phyloP scores from a whole-genome alignment of 129 eudicot species.

The Flaveria robusta region DNA sequence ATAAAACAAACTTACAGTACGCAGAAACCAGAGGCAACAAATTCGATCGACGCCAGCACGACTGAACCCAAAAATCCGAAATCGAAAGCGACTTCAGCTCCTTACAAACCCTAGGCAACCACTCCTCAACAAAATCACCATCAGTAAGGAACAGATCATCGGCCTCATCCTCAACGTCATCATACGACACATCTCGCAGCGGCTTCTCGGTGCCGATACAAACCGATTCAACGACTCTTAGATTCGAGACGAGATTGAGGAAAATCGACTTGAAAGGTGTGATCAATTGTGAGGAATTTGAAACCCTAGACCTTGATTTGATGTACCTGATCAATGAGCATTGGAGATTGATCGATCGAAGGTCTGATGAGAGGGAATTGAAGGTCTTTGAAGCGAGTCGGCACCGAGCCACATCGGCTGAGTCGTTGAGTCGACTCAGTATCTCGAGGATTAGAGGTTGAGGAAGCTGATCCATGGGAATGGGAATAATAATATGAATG shows the following conservation, averaged over 20 bases:
- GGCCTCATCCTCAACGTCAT: conserved; percentile 11
- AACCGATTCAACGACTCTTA: conserved; percentile 10
- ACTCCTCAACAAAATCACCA: conserved; percentile 2
- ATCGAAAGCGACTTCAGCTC: background rate
- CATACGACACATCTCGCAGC: conserved; percentile 4
- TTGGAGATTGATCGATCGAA: conserved; percentile 16
- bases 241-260: background rate
- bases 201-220: conserved; percentile 12
- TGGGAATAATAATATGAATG: background rate
- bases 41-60: conserved; percentile 17
- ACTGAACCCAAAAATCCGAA: conserved; percentile 23
- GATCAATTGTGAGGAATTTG: background rate
- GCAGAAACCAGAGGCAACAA: conserved; percentile 13
- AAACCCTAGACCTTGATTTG: conserved; percentile 14
- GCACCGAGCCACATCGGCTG: conserved; percentile 19
- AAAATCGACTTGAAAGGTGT: conserved; percentile 13
- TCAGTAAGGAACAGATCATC: conserved; percentile 5
- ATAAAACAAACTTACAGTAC: conserved; percentile 18
- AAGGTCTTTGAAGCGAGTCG: background rate
- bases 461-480: background rate
- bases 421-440: conserved; percentile 22
- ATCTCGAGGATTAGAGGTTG: background rate
- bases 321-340: conserved; percentile 4
- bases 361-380: background rate
- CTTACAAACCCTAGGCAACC: conserved; percentile 11